Percentiles rank a stretch among this genome's conserved stretches.
Evolutionary conservation across 768 basidiomycete genomes (phyloP).

Genomic region (Xerocomellus intermedius): DNA sequence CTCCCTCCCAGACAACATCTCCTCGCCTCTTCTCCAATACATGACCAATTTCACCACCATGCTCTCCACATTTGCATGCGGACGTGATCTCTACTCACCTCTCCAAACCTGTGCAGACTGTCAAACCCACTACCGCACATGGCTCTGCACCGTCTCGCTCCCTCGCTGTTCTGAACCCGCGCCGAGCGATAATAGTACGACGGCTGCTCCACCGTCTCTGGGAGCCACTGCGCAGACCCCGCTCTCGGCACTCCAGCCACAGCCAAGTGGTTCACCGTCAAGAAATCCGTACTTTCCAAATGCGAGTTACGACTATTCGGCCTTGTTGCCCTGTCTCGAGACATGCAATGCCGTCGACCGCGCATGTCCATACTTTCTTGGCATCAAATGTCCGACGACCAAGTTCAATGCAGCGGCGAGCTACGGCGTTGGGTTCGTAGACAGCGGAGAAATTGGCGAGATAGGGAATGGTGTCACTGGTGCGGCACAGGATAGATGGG

Average conservation of each 20-base stretch:
- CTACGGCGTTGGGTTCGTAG: slow-evolving; percentile 77
- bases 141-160: slow-evolving; percentile 75
- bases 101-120: slow-evolving; percentile 77
- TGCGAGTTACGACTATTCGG: slow-evolving; percentile 46
- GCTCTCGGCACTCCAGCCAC: slow-evolving; percentile 49
- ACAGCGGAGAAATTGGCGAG: slow-evolving; percentile 45
- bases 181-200: slow-evolving; percentile 22
- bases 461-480: slow-evolving; percentile 52
- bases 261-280: slow-evolving; percentile 38
- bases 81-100: slow-evolving; percentile 77
- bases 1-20: slow-evolving; percentile 50
- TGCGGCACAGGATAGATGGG: slow-evolving; percentile 60
- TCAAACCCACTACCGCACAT: slow-evolving; percentile 65
- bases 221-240: slow-evolving; percentile 33
- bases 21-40: slow-evolving; percentile 51
- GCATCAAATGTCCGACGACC: slow-evolving; percentile 63
- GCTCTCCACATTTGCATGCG: slow-evolving; percentile 74
- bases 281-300: slow-evolving; percentile 52
- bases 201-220: slow-evolving; percentile 18
- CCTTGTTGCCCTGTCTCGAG: slow-evolving; percentile 77
- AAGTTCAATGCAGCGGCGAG: slow-evolving; percentile 62
- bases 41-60: slow-evolving; percentile 74
- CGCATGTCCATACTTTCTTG: slow-evolving; percentile 72
- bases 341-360: slow-evolving; percentile 71
- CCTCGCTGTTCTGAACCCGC: slow-evolving; percentile 67